Evolutionary conservation across 345 rosid genomes (phyloP).

Genomic region (Mallotus nudiflorus): DNA sequence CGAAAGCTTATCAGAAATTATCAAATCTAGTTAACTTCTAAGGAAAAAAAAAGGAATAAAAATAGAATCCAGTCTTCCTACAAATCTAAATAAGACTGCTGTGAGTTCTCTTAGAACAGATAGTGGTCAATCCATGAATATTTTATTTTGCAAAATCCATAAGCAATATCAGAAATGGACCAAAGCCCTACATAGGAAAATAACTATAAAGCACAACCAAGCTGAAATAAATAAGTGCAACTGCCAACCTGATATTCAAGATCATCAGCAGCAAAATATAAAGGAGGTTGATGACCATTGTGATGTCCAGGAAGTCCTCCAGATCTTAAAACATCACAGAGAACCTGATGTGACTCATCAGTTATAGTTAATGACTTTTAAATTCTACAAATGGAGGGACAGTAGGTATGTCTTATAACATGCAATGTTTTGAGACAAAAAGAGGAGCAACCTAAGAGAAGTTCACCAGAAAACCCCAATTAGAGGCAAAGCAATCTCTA

Average conservation of each 20-base stretch:
- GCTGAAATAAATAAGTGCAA: background rate
- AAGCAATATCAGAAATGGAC: background rate
- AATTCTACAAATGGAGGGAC: background rate
- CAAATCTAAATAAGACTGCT: background rate
- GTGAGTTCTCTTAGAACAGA: background rate
- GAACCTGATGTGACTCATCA: conserved; percentile 31
- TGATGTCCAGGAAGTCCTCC: conserved; percentile 40
- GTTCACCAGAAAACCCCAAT: background rate
- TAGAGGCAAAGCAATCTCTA: no score
- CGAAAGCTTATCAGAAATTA: background rate
- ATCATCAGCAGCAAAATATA: conserved; percentile 55
- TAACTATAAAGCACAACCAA: background rate
- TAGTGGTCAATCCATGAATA: background rate
- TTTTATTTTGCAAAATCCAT: background rate
- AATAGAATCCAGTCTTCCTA: conserved; percentile 1
- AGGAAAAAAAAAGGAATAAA: background rate
- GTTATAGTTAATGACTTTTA: conserved; percentile 11
- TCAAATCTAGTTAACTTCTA: background rate
- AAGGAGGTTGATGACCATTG: conserved; percentile 36
- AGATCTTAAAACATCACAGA: conserved; percentile 47
- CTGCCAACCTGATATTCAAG: conserved; percentile 49
- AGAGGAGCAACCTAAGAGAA: background rate
- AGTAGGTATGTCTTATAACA: conserved; percentile 3
- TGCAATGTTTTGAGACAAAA: background rate
- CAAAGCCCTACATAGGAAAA: background rate